phyloP scores from a whole-genome alignment of 805 yeast genomes.

The Candida morakotiae region DNA sequence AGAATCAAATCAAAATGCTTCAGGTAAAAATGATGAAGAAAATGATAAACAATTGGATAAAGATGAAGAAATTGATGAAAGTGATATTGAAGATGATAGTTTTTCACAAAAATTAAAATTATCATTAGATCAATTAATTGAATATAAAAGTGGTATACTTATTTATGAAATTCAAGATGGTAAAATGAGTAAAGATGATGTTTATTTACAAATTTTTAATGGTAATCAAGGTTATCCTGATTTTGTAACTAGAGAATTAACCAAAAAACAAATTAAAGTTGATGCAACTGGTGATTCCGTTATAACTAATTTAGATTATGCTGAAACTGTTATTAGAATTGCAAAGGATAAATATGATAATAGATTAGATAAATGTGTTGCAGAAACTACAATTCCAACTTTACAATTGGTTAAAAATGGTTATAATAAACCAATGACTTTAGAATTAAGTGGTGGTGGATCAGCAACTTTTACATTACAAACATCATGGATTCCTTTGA shows the following conservation, averaged over 20 bases:
- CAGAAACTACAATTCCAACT: constrained; percentile 65
- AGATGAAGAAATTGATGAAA: constrained; percentile 32
- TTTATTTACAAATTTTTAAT: constrained; percentile 69
- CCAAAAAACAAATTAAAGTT: constrained; percentile 32
- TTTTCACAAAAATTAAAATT: constrained; percentile 40
- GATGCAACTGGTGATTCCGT: constrained; percentile 64
- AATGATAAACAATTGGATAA: constrained; percentile 7
- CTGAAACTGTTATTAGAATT: constrained; percentile 59
- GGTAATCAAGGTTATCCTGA: constrained; percentile 72
- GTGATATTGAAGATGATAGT: constrained; percentile 33
- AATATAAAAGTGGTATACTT: constrained; percentile 71
- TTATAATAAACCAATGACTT: constrained; percentile 55
- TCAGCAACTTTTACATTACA: constrained; percentile 53
- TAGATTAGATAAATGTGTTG: constrained; percentile 53
- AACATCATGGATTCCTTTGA: constrained; percentile 76
- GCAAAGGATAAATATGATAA: constrained; percentile 51
- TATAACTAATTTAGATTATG: constrained; percentile 74
- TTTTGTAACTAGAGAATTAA: constrained; percentile 52
- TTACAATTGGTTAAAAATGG: constrained; percentile 58
- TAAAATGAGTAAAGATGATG: constrained; percentile 47
- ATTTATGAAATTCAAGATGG: constrained; percentile 64
- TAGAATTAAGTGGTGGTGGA: constrained; percentile 53
- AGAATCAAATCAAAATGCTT: constrained; percentile 5
- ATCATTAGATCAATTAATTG: constrained; percentile 52
- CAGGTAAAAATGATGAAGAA: constrained; percentile 7